Base-by-base conservation (phyloP, 148 eudicot species). In the Bassia scoparia region DNA sequence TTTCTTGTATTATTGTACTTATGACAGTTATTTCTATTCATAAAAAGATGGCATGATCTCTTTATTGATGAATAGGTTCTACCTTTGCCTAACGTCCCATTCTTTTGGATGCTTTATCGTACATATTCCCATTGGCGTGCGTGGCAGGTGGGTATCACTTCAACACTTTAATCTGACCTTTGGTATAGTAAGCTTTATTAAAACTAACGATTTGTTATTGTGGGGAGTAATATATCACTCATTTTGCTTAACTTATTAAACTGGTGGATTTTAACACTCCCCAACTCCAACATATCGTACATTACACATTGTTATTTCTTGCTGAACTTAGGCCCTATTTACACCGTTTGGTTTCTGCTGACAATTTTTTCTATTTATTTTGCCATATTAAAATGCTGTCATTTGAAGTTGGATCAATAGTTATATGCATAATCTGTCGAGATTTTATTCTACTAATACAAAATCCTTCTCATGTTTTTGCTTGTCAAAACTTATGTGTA, bases 81-180 rank as follows among this genome's bases (percentile, higher is more conserved):
- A 60, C 99, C 99, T 74, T 80, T 96, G 81, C 99, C 99, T 49
- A 96, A 96, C 78, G 86, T 96, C 77, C 96, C 99, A 31, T 96
- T 96, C 85, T 96, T 95, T 83, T 96, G 99, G 97, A 61, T 86
- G 81, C 85, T 92, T 30, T 96, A 89, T 75, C 97, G 99, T 54
- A 78, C 96, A 59, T 92, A 96, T 77, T 92, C 99, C 68, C 90
- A 96, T 76, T 96, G 97, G 97, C 89, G 92, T 80, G 99, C 99
- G 76, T 85, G 84, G 80, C 82, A 96, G 99, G 99, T 90, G 64
- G 34, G 88, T 68, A 26, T 41, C 17, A 26, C 38, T 34, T 61
- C 67, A 23, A 0, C 44, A 26, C 63, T n/a, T 56, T 23, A 6
- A 14, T 17, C 15, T 41, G 0, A 64, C 29, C 0, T 64, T 5